Evolutionary conservation across 2,329 filamentous ascomycete species (phyloP).

Genomic region (Aureobasidium sp.): DNA sequence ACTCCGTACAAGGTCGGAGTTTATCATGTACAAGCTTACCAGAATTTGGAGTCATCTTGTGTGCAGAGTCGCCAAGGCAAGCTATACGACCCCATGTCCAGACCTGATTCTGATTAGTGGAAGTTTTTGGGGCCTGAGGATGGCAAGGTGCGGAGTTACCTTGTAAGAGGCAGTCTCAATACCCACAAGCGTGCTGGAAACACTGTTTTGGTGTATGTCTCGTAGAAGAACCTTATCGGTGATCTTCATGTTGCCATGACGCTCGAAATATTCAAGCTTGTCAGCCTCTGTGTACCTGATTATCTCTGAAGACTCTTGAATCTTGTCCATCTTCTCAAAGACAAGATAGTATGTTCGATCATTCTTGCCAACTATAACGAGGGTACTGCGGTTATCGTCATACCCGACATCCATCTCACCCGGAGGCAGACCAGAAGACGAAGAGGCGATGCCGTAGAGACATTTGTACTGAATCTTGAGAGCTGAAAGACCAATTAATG

Average conservation of each 20-base stretch:
- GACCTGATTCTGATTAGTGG: conserved; percentile 9
- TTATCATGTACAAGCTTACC: background rate
- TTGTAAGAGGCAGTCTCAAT: conserved; percentile 31
- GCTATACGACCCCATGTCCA: conserved; percentile 31
- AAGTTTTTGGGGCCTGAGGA: rapidly evolving
- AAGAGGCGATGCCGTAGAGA: conserved; percentile 45
- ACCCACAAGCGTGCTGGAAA: conserved; percentile 33
- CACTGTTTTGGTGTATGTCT: conserved; percentile 33
- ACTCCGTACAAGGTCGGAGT: background rate
- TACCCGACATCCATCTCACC: conserved; percentile 27
- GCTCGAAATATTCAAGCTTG: conserved; percentile 32
- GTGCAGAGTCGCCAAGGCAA: conserved; percentile 29
- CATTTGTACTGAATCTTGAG: conserved; percentile 34
- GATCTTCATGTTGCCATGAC: conserved; percentile 28
- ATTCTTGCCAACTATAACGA: conserved; percentile 35
- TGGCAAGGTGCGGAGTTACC: background rate
- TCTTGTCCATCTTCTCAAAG: conserved; percentile 35
- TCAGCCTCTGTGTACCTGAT: conserved; percentile 39
- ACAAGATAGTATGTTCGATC: conserved; percentile 43
- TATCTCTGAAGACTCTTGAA: conserved; percentile 37
- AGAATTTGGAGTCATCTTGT: conserved; percentile 31
- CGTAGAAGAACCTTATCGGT: conserved; percentile 34
- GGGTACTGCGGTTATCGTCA: conserved; percentile 29
- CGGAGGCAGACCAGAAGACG: conserved; percentile 26
- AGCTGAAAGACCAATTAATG: too few species aligned